Base-by-base conservation (phyloP, 768 basidiomycete genomes). In the Trametes maxima region DNA sequence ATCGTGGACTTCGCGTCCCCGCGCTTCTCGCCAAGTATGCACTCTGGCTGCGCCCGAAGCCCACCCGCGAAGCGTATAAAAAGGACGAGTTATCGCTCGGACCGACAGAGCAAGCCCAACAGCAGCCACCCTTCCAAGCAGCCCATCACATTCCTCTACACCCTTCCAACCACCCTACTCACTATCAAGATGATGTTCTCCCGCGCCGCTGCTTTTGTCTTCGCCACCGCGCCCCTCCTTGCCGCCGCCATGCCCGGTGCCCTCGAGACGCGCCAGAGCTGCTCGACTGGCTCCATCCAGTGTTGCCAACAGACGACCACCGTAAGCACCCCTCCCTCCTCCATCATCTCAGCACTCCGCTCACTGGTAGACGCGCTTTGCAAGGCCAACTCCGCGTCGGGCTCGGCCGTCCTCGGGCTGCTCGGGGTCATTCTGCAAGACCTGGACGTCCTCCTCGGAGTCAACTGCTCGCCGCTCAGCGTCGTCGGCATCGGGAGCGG, bases 381-480 rank as follows among this genome's bases (percentile, higher is more conserved):
- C n/a, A 39, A 65, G 64, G 54, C 64, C 0, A 21, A 35, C 37
- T 60, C 64, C 24, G 39, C 40, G 8, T 16, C 50, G 5, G 64
- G 44, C n/a, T 17, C 46, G 6, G 45, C 43, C n/a, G 46, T 69
- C n/a, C 69, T 71, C 19, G 60, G 62, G 5, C 51, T 66, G 21
- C 63, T 69, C 22, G 67, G 68, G 28, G 54, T 69, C 54, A 67
- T 67, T 33, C 22, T 69, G 13, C 50, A 57, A 19, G 64, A 58
- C 28, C 40, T 65, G 24, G 62, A 65, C 51, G 70, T 47, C 21
- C 37, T 67, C 35, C 21, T 71, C 28, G 70, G 68, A 14, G 22
- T 68, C 19, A 52, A 50, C 49, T 71, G 70, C 65, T 63, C 65
- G 49, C 68, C 68, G n/a, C 65, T 71, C 62, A 43, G 13, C 36